Evolutionary conservation across 345 rosid genomes (phyloP).

Genomic region (Eucalyptus marginata): DNA sequence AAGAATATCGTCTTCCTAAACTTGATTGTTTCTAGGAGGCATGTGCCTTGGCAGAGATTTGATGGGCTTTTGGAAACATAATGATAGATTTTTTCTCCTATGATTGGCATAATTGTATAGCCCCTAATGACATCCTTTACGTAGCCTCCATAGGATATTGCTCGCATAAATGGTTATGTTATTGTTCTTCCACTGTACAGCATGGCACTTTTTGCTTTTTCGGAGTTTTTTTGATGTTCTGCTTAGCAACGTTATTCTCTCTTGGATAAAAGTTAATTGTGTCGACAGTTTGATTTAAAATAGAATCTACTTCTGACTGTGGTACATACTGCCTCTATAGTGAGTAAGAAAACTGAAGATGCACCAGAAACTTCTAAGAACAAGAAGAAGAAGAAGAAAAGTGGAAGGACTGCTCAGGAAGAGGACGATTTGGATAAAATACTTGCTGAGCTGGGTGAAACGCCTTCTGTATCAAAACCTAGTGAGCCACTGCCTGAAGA

Average conservation of each 20-base stretch:
- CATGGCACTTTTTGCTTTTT: neutral
- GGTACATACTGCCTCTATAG: neutral
- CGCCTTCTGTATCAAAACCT: slow-evolving; percentile 21
- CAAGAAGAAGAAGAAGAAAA: slow-evolving; percentile 82
- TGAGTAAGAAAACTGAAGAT: slow-evolving; percentile 25
- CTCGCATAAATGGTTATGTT: neutral
- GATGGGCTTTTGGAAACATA: neutral
- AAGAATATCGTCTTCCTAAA: neutral
- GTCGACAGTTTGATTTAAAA: neutral
- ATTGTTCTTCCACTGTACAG: neutral
- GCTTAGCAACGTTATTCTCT: neutral
- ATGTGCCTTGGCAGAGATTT: neutral
- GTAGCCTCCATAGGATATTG: neutral
- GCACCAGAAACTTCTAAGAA: slow-evolving; percentile 55
- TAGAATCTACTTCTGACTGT: neutral
- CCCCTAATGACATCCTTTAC: neutral
- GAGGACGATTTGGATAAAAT: slow-evolving; percentile 94
- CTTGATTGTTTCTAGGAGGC: neutral
- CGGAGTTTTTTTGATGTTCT: neutral
- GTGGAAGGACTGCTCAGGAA: slow-evolving; percentile 85
- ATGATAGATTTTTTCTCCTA: neutral
- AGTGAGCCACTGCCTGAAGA: slow-evolving; percentile 23
- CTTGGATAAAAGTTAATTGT: neutral
- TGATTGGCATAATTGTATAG: neutral
- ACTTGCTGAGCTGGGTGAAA: slow-evolving; percentile 83